These are phyloP conservation scores for Didymella arachidicola DNA, from an alignment of 2,329 filamentous ascomycete genomes.

Conservation along the genomic window DNA sequence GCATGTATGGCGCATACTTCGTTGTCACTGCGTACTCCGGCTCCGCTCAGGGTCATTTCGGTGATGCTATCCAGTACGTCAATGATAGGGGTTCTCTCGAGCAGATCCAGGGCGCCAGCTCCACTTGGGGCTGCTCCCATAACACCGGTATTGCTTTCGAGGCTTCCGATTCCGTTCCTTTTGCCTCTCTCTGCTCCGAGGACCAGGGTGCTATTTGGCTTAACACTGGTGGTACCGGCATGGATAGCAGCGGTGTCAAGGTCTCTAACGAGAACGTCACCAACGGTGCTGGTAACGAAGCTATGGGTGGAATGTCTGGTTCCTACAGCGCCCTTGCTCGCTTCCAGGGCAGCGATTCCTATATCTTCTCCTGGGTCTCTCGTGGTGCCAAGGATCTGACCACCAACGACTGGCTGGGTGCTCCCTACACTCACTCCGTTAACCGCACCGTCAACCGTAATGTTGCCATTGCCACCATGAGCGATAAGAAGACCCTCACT, in stretches of 20 bases:
- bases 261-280: constrained; percentile 69
- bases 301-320: constrained; percentile 70
- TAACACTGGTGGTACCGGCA: constrained; percentile 66
- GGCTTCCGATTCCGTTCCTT: constrained; percentile 65
- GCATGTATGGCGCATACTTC: constrained; percentile 68
- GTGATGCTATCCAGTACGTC: constrained; percentile 64
- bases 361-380: constrained; percentile 70
- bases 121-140: constrained; percentile 68
- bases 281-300: constrained; percentile 65
- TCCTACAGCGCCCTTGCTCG: constrained; percentile 66
- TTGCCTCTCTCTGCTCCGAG: constrained; percentile 66
- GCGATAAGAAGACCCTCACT: constrained; percentile 65
- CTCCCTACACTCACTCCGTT: constrained; percentile 60
- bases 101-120: constrained; percentile 61
- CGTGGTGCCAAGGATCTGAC: constrained; percentile 65
- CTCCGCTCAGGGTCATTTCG: constrained; percentile 63
- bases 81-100: constrained; percentile 59
- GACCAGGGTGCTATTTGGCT: constrained; percentile 71
- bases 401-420: constrained; percentile 65
- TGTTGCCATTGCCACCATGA: constrained; percentile 65
- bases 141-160: constrained; percentile 72
- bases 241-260: constrained; percentile 68
- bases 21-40: constrained; percentile 67
- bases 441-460: constrained; percentile 67
- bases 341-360: constrained; percentile 60